Percentiles rank a stretch among this genome's conserved stretches.
phyloP scores from a whole-genome alignment of 352 stramenopile genomes.

The Pythium scleroteichum region DNA sequence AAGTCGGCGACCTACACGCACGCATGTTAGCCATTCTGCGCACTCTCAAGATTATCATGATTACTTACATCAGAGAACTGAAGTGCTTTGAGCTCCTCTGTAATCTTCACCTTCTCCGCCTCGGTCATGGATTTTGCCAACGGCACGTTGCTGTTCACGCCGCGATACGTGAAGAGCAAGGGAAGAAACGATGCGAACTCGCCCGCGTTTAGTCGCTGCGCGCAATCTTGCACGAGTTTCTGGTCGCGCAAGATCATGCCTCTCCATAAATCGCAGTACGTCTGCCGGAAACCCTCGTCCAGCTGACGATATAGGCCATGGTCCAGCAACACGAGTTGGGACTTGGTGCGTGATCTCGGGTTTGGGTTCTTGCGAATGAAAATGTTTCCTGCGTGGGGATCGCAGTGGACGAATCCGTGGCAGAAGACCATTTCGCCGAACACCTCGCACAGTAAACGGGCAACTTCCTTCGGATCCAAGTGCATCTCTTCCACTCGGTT shows the following conservation, averaged over 20 bases:
- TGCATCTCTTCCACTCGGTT: slow-evolving; percentile 78
- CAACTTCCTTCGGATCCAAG: slow-evolving; percentile 82
- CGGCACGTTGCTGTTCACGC: slow-evolving; percentile 55
- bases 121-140: slow-evolving; percentile 70
- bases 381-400: slow-evolving; percentile 96
- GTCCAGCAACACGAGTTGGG: slow-evolving; percentile 96
- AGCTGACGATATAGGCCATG: slow-evolving; percentile 96
- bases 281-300: slow-evolving; percentile 91
- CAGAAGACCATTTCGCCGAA: slow-evolving; percentile 96
- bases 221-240: slow-evolving; percentile 64
- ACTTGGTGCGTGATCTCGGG: slow-evolving; percentile 40
- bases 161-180: slow-evolving; percentile 87
- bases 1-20: slow-evolving; percentile 75
- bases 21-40: no score
- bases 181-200: slow-evolving; percentile 71
- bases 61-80: slow-evolving; percentile 61
- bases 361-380: slow-evolving; percentile 77
- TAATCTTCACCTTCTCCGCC: slow-evolving; percentile 61
- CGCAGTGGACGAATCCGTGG: slow-evolving; percentile 96
- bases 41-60: no score
- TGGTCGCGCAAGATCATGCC: slow-evolving; percentile 92
- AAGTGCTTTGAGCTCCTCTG: slow-evolving; percentile 58
- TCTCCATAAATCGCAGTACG: slow-evolving; percentile 95
- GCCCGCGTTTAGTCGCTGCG: slow-evolving; percentile 52
- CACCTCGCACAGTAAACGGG: slow-evolving; percentile 87